These are phyloP conservation scores for Cystobasidium tubakii DNA, from an alignment of 768 basidiomycete genomes.

Conservation along the genomic window DNA sequence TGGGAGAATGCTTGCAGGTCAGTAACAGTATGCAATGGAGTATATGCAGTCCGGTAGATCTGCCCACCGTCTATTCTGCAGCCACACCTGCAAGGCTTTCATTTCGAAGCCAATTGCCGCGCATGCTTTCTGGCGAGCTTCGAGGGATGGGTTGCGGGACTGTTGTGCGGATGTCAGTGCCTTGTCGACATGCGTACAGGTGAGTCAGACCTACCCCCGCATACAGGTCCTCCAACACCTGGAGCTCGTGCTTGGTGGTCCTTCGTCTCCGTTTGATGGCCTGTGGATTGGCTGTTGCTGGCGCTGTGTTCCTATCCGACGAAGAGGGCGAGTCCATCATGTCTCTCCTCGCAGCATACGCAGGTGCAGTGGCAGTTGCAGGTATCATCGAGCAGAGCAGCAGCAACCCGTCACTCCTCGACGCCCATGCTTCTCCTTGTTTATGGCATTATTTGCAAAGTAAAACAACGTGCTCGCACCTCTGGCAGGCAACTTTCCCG, in stretches of 20 bases:
- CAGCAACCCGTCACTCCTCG: no score
- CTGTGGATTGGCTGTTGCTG: background rate
- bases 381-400: no score
- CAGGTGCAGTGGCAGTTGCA: no score
- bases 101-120: conserved; percentile 3
- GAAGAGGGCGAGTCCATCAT: no score
- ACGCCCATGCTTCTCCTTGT: no score
- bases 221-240: conserved; percentile 24
- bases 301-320: no score
- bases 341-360: no score
- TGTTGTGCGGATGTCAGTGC: background rate
- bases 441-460: no score
- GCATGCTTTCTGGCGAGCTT: conserved; percentile 20
- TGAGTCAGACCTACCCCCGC: background rate
- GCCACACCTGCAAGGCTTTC: conserved; percentile 24
- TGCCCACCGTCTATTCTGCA: conserved; percentile 34
- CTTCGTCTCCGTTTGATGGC: conserved; percentile 23
- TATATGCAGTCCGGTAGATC: background rate
- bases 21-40: background rate
- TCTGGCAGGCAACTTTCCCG: background rate
- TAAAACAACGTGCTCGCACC: no score
- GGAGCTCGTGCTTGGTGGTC: conserved; percentile 22
- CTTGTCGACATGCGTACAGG: no score
- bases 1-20: background rate
- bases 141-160: conserved; percentile 4